Base-by-base conservation (phyloP, 2,329 filamentous ascomycete genomes). In the Helminthosporium solani region DNA sequence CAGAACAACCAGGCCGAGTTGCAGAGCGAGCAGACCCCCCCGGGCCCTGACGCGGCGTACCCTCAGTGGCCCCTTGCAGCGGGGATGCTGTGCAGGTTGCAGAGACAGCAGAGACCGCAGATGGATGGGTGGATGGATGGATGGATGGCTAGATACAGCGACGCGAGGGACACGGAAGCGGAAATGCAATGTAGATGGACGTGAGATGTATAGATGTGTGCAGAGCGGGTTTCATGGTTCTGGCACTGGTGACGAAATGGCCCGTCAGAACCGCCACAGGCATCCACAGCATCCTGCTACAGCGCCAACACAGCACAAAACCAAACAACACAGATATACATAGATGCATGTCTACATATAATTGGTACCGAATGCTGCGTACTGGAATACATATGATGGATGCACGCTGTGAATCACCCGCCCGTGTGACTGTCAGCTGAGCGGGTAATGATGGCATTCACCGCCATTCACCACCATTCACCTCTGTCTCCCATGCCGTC, bases 41-140 rank as follows among this genome's bases (percentile, higher is more conserved):
- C 20, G n/a, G 27, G 33, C 40, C 45, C 46, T 47, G 46, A 63
- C 63, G 58, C 62, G 63, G 62, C 65, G 51, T 40, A 52, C 58
- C 47, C 53, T 56, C 53, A 64, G 63, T 66, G 65, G 65, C 57
- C 44, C 53, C 53, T 5, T 3, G 50, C 52, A 42, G 50, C 53
- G 48, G 54, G 47, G 47, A 44, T 44, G 7, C 35, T 51, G 54
- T 48, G 60, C 52, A 57, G 53, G 48, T 55, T 48, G 60, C 52
- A 57, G 53, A 48, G 46, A 50, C 48, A 46, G 51, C 49, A 58
- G 54, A 52, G 40, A 44, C 44, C 28, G 53, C 62, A 65, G 64
- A 59, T 58, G 61, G 51, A 40, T 43, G 28, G 39, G 44, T 15
- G 46, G 39, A 19, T 21, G 16, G 44, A 21, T 39, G 34, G 41